Conservation (phyloP, 805 yeast genomes). For the Debaryomyces castellii region DNA sequence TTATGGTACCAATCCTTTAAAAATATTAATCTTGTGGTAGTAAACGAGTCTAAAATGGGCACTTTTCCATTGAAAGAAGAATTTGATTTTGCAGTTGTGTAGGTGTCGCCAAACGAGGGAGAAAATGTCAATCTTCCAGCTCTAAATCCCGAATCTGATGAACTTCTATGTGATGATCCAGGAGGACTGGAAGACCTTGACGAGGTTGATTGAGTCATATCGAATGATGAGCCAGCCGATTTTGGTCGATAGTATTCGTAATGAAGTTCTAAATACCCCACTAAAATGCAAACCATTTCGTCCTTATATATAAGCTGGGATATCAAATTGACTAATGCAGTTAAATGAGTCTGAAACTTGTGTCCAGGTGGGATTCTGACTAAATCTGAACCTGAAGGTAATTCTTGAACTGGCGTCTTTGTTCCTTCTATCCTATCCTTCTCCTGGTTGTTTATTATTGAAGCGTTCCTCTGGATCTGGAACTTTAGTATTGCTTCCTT, state of each 20-base stretch:
- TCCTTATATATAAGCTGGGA: constrained; percentile 20
- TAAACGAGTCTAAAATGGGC: constrained; percentile 13
- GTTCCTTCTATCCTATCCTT: constrained; percentile 22
- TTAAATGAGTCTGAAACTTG: constrained; percentile 31
- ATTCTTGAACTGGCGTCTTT: constrained; percentile 20
- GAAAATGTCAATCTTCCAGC: constrained; percentile 2
- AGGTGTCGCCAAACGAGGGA: constrained; percentile 2
- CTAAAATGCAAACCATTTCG: constrained; percentile 25
- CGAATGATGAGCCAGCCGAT: not conserved
- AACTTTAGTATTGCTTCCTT: constrained; percentile 32
- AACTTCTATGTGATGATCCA: not conserved
- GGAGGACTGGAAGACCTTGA: constrained; percentile 6
- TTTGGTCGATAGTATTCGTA: constrained; percentile 14
- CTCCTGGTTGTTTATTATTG: constrained; percentile 17
- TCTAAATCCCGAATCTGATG: not conserved
- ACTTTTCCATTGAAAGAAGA: not conserved
- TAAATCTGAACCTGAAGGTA: constrained; percentile 29
- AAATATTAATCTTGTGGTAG: constrained; percentile 26
- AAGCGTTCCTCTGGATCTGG: constrained; percentile 27
- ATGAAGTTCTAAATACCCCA: constrained; percentile 31
- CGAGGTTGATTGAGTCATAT: constrained; percentile 5
- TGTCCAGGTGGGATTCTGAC: constrained; percentile 27
- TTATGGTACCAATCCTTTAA: constrained; percentile 37
- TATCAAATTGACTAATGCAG: constrained; percentile 23
- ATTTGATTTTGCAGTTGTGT: not conserved